Evolutionary conservation across 306 rosid species (phyloP), one percentile per base, ranked within the genome.

Genomic region (Casuarina cunninghamiana): DNA sequence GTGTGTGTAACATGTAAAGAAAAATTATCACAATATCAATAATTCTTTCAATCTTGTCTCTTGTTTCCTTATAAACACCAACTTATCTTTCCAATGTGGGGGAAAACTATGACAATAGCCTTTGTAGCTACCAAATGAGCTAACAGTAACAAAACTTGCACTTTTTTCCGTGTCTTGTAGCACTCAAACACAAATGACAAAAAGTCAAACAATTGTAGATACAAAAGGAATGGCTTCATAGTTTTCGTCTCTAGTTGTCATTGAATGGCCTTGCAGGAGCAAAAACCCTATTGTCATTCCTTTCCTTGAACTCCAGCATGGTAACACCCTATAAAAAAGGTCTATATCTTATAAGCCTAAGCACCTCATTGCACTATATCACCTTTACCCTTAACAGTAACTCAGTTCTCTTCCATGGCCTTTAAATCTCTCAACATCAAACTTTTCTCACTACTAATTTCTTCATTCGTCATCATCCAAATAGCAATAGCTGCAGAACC

Each of bases 401-500:
- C 32, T 26, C 5, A 55, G 3, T 55, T 55, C 43, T 35, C 68
- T 61, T 35, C 1, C 68, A 35, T 61, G 68, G 68, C 68, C 68
- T 35, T 9, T 10, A 61, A 11, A 61, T 32, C 43, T 35, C 12
- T 61, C 0, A 65, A 8, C 57, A 37, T 84, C 21, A 82, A 77
- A 35, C 6, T 61, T 44, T 74, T 87, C 68, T 76, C 76, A 39
- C 46, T 82, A n/a, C 8, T 84, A 16, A 17, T 80, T 6, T 80
- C 15, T 39, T 54, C 77, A 2, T 71, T 86, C 5, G 43, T 66
- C 45, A 53, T 84, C 19, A 37, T 76, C 44, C 60, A 75, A 74
- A 83, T 74, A 44, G 73, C 87, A 72, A 32, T 10, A 7, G 84
- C 84, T 0, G 79, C 81, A 45, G 93, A 91, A 53, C 90, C 93